Conservation (phyloP, 2,329 filamentous ascomycete genomes). For the Penicillium sclerotigenum region DNA sequence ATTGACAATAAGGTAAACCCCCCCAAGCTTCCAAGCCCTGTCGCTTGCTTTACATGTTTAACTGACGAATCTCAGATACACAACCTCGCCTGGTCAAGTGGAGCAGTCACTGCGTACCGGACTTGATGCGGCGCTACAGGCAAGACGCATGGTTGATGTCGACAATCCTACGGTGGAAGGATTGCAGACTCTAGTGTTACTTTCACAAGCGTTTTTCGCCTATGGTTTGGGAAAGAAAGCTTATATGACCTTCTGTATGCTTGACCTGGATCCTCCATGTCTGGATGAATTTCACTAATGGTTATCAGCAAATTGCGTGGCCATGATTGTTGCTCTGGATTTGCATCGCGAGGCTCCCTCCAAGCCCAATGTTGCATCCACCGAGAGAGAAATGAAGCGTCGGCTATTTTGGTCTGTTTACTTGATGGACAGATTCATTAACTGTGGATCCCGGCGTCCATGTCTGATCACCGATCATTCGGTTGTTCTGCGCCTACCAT, state of each 20-base stretch:
- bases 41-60: conserved; percentile 23
- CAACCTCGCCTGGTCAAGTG: conserved; percentile 64
- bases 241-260: conserved; percentile 76
- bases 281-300: conserved; percentile 1
- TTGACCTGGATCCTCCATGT: neutral
- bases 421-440: conserved; percentile 77
- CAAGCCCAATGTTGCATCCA: conserved; percentile 58
- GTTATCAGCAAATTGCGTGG: conserved; percentile 64
- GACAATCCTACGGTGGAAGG: conserved; percentile 79
- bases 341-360: conserved; percentile 72
- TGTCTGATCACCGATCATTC: conserved; percentile 76
- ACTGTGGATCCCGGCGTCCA: conserved; percentile 76
- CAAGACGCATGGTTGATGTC: conserved; percentile 68
- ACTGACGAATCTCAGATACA: conserved; percentile 56
- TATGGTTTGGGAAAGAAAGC: conserved; percentile 77
- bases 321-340: conserved; percentile 79
- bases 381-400: conserved; percentile 72
- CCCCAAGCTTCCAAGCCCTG: neutral
- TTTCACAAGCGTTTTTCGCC: conserved; percentile 73
- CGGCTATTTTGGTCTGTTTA: conserved; percentile 90
- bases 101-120: conserved; percentile 65
- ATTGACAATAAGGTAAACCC: conserved; percentile 58
- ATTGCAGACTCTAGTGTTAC: conserved; percentile 70
- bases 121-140: conserved; percentile 68
- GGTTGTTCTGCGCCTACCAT: conserved; percentile 71